These are phyloP conservation scores for Camelina sativa DNA, from an alignment of 345 rosid species.

Conservation along the genomic window DNA sequence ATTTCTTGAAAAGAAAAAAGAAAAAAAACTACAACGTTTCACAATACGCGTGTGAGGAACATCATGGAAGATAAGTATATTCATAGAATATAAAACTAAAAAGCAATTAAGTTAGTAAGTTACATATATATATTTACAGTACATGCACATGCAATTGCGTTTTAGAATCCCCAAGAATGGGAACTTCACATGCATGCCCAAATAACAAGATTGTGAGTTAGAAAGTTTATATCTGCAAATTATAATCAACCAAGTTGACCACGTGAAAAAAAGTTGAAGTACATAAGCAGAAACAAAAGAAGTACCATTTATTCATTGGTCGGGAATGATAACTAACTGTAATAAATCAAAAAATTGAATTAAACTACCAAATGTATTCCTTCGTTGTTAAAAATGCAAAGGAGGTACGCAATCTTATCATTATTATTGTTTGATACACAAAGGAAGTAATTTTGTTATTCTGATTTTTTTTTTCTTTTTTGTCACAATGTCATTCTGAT, in stretches of 20 bases:
- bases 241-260: slow-evolving; percentile 15
- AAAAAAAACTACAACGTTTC: not conserved
- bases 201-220: slow-evolving; percentile 4
- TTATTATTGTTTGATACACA: not conserved
- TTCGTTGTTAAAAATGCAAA: not conserved
- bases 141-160: slow-evolving; percentile 27
- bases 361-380: not conserved
- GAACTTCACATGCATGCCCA: slow-evolving; percentile 41
- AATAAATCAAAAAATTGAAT: not conserved
- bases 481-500: not conserved
- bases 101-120: slow-evolving; percentile 13
- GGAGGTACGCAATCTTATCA: not conserved
- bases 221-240: not conserved
- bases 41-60: not conserved
- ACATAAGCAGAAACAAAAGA: slow-evolving; percentile 36
- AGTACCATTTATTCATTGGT: not conserved
- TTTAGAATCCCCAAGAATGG: slow-evolving; percentile 20
- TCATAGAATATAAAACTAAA: not conserved
- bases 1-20: too few species aligned
- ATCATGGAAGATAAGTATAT: not conserved
- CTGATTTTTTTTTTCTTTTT: not conserved
- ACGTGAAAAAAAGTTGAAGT: slow-evolving; percentile 30
- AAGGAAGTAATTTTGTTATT: not conserved
- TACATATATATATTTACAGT: not conserved
- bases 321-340: not conserved